Percentiles rank a stretch among this genome's conserved stretches.
Conservation (phyloP, 352 stramenopile genomes). For the Globisporangium viniferum region DNA sequence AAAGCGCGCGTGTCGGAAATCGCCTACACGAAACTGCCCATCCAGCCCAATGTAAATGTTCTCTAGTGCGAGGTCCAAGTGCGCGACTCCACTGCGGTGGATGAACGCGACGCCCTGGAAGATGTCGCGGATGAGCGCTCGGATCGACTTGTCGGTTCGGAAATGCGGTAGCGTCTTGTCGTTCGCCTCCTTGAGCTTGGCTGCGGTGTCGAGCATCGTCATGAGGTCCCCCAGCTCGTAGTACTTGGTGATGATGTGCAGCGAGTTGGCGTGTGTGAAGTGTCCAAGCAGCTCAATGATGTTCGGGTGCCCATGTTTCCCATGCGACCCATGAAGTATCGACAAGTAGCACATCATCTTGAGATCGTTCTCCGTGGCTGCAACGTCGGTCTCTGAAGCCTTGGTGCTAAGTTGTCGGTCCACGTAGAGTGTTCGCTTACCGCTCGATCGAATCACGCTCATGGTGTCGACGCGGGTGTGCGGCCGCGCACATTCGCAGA, state of each 20-base stretch:
- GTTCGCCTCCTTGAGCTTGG: no score
- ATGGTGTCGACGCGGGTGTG: no score
- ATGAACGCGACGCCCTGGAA: constrained; percentile 60
- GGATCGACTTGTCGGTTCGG: constrained; percentile 17
- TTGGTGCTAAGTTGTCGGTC: no score
- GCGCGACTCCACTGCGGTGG: constrained; percentile 53
- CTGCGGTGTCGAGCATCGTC: constrained; percentile 26
- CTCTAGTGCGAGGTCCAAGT: constrained; percentile 67
- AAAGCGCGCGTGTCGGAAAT: constrained; percentile 61
- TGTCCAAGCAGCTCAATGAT: constrained; percentile 50
- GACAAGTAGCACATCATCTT: constrained; percentile 58
- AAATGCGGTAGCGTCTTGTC: no score
- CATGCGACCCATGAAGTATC: constrained; percentile 35
- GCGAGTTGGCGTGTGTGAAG: constrained; percentile 36
- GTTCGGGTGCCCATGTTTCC: constrained; percentile 39
- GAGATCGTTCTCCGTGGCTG: constrained; percentile 41
- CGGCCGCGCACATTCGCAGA: no score
- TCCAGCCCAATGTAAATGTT: constrained; percentile 59
- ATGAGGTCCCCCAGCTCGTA: constrained; percentile 55
- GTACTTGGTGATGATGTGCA: constrained; percentile 62
- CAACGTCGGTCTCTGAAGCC: no score
- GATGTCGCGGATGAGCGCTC: constrained; percentile 71
- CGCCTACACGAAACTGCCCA: constrained; percentile 45
- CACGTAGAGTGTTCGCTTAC: no score
- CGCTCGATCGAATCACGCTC: no score